phyloP scores from a whole-genome alignment of 345 rosid species.

The Lepidium aucheri region DNA sequence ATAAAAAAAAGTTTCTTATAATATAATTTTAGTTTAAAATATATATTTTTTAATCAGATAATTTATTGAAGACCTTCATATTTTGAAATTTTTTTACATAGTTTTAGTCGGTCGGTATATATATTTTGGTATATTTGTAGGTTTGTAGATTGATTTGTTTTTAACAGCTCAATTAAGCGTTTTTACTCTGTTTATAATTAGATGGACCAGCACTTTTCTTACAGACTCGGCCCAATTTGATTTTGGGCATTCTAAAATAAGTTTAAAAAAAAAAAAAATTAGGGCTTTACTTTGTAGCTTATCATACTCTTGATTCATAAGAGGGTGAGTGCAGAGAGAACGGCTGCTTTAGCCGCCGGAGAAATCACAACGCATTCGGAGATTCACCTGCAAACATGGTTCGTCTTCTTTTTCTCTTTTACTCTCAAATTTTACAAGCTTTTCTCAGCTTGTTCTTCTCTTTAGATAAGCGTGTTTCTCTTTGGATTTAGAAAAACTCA shows the following conservation, averaged over 20 bases:
- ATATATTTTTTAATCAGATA: no score
- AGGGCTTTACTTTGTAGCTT: slow-evolving; percentile 1
- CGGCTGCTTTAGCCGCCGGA: slow-evolving; percentile 10
- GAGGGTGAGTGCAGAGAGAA: background rate
- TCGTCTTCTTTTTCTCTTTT: background rate
- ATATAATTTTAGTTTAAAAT: no score
- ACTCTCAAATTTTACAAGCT: background rate
- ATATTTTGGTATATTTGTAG: no score
- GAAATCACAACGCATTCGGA: background rate
- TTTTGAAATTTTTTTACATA: no score
- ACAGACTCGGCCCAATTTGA: background rate
- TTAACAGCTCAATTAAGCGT: background rate
- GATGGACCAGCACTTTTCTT: background rate
- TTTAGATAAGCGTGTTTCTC: background rate
- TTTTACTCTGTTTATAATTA: background rate
- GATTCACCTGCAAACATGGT: slow-evolving; percentile 19
- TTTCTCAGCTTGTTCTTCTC: background rate
- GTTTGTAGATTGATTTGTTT: no score
- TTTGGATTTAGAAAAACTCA: background rate
- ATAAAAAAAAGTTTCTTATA: no score
- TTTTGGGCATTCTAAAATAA: background rate
- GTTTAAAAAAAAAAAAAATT: background rate
- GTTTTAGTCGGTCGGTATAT: no score
- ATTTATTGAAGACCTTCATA: no score
- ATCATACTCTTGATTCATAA: background rate